Base-by-base conservation (phyloP, 192 early-diverging fungal genomes). In the Gonapodya prolifera region DNA sequence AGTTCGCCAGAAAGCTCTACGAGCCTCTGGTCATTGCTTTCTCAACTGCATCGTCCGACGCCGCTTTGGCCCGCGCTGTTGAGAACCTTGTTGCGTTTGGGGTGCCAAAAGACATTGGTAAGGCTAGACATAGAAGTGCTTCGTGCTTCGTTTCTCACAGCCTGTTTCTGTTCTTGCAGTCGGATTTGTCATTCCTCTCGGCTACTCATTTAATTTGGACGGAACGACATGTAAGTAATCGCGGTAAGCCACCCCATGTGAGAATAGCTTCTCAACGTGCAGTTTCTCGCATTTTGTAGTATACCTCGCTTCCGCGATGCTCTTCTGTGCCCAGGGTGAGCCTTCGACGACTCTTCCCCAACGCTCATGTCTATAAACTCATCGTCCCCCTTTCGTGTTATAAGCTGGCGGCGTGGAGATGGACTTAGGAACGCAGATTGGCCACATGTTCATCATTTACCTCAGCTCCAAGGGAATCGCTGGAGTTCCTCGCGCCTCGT, bases 141-240 rank as follows among this genome's bases (percentile, higher is more conserved):
- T 61, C 45, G 8, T 8, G 45, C 45, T 61, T 23, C 85, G 1
- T 92, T 91, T 79, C 89, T 91, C 33, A 84, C 92, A 34, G 79
- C 84, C 13, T 28, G 16, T 31, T 2, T 8, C 28, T 61, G 2
- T 76, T 61, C 34, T 34, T 61, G 8, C 23, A 61, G 45, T 61
- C 23, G 45, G 45, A 61, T 23, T 61, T 16, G 45, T 61, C 45
- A 61, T 61, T 70, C 88, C 89, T 1, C 71, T 89, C 18, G 92
- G 92, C 8, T 93, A 93, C 83, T 89, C 89, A 2, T 93, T 93
- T 79, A 93, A 93, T 80, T 80, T 93, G 74, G 92, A 93, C 77
- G 92, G 92, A 0, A 91, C 91, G 2, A 91, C 91, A 33, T 79
- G n/a, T n/a, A n/a, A n/a, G n/a, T n/a, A n/a, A n/a, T n/a, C n/a